Conservation (phyloP, 495 filamentous ascomycete species). For the Amphirosellinia nigrospora region DNA sequence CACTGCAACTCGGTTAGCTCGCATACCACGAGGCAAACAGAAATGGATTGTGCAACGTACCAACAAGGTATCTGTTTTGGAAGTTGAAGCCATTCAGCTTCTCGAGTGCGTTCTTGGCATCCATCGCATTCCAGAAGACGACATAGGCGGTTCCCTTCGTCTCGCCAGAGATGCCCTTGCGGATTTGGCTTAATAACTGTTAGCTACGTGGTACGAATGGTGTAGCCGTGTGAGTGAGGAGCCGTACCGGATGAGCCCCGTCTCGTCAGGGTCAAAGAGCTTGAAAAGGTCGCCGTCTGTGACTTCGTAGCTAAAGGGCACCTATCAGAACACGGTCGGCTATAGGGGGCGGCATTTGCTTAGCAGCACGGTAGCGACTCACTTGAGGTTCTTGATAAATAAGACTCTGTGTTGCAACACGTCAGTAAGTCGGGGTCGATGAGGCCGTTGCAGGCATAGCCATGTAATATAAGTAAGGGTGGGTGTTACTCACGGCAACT, state of each 20-base stretch:
- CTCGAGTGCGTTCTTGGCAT: conserved; percentile 98
- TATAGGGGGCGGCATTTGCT: background rate
- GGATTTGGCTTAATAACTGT: conserved; percentile 80
- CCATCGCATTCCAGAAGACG: conserved; percentile 98
- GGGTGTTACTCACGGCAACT: conserved; percentile 71
- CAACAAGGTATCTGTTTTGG: conserved; percentile 98
- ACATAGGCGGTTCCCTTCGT: conserved; percentile 99
- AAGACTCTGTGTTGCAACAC: conserved; percentile 35
- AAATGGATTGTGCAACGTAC: conserved; percentile 59
- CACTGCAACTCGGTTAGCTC: conserved; percentile 59
- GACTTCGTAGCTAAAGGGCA: conserved; percentile 38
- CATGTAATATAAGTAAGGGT: background rate
- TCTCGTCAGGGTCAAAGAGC: conserved; percentile 45
- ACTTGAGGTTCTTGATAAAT: conserved; percentile 46
- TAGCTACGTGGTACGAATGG: conserved; percentile 31
- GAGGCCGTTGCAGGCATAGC: background rate
- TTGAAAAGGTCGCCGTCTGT: conserved; percentile 44
- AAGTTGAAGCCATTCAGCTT: conserved; percentile 99
- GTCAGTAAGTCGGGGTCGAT: conserved; percentile 28
- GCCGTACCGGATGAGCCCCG: conserved; percentile 42
- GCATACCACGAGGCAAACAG: background rate
- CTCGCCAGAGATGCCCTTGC: conserved; percentile 95
- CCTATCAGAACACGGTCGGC: conserved; percentile 6
- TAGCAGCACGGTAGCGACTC: conserved; percentile 22
- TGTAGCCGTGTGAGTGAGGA: background rate